Base-by-base conservation (phyloP, 2,329 filamentous ascomycete species). In the Phyllosticta citribraziliensis region DNA sequence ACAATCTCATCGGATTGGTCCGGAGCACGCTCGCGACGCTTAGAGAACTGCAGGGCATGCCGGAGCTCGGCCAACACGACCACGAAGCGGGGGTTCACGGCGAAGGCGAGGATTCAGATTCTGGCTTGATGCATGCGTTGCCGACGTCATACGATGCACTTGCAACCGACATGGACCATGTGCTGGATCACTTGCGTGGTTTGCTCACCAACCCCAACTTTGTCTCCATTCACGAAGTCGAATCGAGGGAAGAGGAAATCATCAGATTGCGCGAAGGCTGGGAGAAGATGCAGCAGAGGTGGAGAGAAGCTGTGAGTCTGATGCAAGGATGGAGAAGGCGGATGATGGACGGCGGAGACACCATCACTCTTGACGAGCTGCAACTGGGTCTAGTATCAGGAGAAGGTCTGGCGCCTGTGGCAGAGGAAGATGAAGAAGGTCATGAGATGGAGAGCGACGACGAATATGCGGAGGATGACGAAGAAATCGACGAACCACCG, bases 151-250 rank as follows among this genome's bases (percentile, higher is more conserved):
- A 90, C 67, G 88, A 92, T 53, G 82, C 79, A 5, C 74, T 97
- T 64, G 84, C 88, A 0, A 71, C 76, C 9, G 88, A 95, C 65
- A 84, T 97, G 75, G 87, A 92, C 58, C 79, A 79, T 6, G 86
- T 96, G 10, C 80, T 97, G 63, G 85, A 88, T 35, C 91, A 96
- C 70, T 82, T 99, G 65, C 84, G 88, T 65, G 88, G 83, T 2
- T 84, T 99, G 47, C 80, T 99, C 53, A 97, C 91, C 9, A 97
- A 97, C 69, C 94, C 94, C 1, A 96, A 92, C 2, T 99, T 97
- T 72, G 94, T 97, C 14, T 89, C 93, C 0, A 84, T 97, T 22
- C 94, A 97, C 68, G 94, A 97, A 72, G 91, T 99, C 2, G 87
- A 95, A 69, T 77, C 91, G n/a, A 85, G 93, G 60, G 93, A 99